Evolutionary conservation across 129 eudicot genomes (phyloP).

Genomic region (Smallanthus sonchifolius): DNA sequence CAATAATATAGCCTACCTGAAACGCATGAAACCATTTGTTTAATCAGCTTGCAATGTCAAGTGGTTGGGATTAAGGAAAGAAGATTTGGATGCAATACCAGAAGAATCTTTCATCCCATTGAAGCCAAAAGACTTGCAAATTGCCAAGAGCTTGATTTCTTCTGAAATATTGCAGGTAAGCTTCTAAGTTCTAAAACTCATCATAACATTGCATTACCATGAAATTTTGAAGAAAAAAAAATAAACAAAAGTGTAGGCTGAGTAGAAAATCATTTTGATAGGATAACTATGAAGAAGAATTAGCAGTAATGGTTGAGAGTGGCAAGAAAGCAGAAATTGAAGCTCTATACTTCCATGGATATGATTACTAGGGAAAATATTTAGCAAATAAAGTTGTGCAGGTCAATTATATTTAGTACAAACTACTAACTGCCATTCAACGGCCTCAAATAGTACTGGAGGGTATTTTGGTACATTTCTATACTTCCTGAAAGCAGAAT

Average conservation of each 20-base stretch:
- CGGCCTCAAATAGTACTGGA: background rate
- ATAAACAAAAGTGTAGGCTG: background rate
- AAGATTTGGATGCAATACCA: slow-evolving; percentile 79
- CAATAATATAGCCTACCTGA: no score
- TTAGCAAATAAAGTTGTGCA: slow-evolving; percentile 80
- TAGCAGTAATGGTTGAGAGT: slow-evolving; percentile 65
- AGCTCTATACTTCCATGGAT: slow-evolving; percentile 91
- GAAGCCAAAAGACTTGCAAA: slow-evolving; percentile 69
- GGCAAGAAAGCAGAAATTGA: slow-evolving; percentile 92
- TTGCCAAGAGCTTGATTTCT: slow-evolving; percentile 75
- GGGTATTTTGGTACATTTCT: background rate
- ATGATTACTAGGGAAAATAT: slow-evolving; percentile 59
- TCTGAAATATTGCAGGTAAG: slow-evolving; percentile 74
- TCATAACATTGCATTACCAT: background rate
- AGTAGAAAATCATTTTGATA: slow-evolving; percentile 17
- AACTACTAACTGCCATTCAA: background rate
- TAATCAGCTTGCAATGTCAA: slow-evolving; percentile 85
- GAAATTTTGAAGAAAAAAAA: background rate
- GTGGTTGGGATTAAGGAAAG: slow-evolving; percentile 89
- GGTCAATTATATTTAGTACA: slow-evolving; percentile 53
- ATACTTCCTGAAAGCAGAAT: background rate
- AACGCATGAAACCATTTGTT: background rate
- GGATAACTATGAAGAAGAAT: slow-evolving; percentile 89
- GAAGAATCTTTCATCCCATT: slow-evolving; percentile 66
- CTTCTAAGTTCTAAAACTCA: background rate